These are phyloP conservation scores for Fraxinus dipetala DNA, from an alignment of 305 asterid genomes.

Conservation along the genomic window DNA sequence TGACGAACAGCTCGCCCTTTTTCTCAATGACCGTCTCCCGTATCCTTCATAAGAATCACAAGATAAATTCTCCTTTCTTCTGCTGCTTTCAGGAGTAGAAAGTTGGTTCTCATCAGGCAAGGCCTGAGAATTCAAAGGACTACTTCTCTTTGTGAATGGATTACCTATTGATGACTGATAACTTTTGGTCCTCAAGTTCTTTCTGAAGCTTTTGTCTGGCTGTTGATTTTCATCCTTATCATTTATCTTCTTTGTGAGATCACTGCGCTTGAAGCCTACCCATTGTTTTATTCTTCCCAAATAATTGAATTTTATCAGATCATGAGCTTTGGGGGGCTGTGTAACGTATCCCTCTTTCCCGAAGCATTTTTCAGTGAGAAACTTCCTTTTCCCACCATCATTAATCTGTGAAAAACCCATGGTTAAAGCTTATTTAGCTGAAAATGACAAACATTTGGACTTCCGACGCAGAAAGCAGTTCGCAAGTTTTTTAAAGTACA, in stretches of 20 bases:
- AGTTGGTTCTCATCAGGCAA: slow-evolving; percentile 31
- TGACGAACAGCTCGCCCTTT: slow-evolving; percentile 33
- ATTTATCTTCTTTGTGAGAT: slow-evolving; percentile 39
- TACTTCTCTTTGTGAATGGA: slow-evolving; percentile 30
- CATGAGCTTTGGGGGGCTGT: slow-evolving; percentile 28
- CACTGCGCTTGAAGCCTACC: slow-evolving; percentile 58
- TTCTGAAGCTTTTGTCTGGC: slow-evolving; percentile 16
- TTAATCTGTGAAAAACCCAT: slow-evolving; percentile 35
- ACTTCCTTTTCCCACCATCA: slow-evolving; percentile 30
- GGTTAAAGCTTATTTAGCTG: neutral
- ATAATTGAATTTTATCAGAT: slow-evolving; percentile 34
- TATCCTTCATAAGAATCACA: slow-evolving; percentile 27
- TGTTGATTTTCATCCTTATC: slow-evolving; percentile 34
- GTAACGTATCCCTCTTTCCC: slow-evolving; percentile 28
- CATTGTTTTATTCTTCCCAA: slow-evolving; percentile 50
- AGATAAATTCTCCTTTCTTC: slow-evolving; percentile 31
- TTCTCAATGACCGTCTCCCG: slow-evolving; percentile 29
- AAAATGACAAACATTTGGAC: slow-evolving; percentile 1
- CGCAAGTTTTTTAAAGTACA: neutral
- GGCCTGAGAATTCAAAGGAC: slow-evolving; percentile 28
- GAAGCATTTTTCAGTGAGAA: slow-evolving; percentile 32
- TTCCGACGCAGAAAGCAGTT: neutral
- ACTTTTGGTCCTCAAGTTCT: slow-evolving; percentile 32
- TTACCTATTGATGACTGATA: slow-evolving; percentile 25
- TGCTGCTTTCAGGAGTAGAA: slow-evolving; percentile 35